These are phyloP conservation scores for Solanum medicagineum DNA, from an alignment of 257 asterid species.

Conservation along the genomic window DNA sequence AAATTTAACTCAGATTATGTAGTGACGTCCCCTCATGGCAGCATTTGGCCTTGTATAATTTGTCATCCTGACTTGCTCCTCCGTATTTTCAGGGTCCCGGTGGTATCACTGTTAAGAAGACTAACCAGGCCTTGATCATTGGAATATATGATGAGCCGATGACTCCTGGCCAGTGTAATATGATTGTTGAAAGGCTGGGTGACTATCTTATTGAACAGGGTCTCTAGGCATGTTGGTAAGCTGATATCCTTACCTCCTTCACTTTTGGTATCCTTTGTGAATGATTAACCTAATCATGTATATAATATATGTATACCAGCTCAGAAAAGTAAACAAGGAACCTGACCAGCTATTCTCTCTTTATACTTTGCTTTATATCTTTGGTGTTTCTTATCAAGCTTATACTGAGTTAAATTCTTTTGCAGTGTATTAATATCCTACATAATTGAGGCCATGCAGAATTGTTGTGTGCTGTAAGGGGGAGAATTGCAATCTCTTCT, in stretches of 20 bases:
- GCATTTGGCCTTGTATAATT: background rate
- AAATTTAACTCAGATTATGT: background rate
- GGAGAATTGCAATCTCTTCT: background rate
- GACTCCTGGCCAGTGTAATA: conserved; percentile 43
- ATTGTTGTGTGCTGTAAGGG: background rate
- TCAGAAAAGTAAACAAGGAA: background rate
- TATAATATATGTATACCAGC: background rate
- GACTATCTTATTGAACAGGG: conserved; percentile 38
- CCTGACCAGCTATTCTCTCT: background rate
- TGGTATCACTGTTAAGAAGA: conserved; percentile 36
- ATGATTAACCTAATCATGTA: background rate
- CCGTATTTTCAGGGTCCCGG: conserved; percentile 21
- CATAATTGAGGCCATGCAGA: background rate
- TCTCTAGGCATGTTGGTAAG: background rate
- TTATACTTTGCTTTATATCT: background rate
- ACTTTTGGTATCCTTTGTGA: background rate
- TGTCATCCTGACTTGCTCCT: background rate
- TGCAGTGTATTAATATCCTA: background rate
- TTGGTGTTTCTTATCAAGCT: background rate
- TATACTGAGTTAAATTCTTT: background rate
- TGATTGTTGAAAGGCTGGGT: conserved; percentile 44
- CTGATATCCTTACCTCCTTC: background rate
- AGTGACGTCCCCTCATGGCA: background rate
- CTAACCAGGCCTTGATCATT: conserved; percentile 29
- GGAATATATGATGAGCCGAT: conserved; percentile 42